Conservation (phyloP, 768 basidiomycete genomes). For the Boletus subcaerulescens region DNA sequence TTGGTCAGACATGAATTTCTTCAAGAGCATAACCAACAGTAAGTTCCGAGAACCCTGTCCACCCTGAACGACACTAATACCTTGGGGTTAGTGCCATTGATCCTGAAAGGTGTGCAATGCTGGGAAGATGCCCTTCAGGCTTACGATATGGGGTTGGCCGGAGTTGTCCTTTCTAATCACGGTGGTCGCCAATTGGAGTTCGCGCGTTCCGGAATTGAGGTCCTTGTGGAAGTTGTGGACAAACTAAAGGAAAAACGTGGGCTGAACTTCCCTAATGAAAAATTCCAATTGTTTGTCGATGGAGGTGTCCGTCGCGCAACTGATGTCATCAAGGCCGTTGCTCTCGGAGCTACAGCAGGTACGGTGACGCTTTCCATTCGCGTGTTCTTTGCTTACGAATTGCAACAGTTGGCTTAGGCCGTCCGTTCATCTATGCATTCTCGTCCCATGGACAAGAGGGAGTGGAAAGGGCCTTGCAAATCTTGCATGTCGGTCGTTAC, state of each 20-base stretch:
- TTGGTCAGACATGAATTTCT: conserved; percentile 69
- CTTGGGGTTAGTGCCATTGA: conserved; percentile 68
- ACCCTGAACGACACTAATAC: conserved; percentile 1
- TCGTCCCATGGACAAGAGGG: conserved; percentile 88
- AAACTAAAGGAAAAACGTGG: conserved; percentile 67
- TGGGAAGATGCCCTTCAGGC: conserved; percentile 90
- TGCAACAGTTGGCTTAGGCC: conserved; percentile 67
- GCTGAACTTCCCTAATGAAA: conserved; percentile 69
- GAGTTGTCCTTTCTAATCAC: conserved; percentile 85
- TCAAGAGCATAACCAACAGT: conserved; percentile 75
- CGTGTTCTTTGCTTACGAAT: conserved; percentile 7
- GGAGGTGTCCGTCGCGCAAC: conserved; percentile 93
- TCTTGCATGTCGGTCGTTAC: conserved; percentile 56
- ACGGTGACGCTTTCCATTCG: neutral
- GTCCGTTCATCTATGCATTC: conserved; percentile 87
- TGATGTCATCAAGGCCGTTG: conserved; percentile 85
- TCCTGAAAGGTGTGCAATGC: conserved; percentile 87
- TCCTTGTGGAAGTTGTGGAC: conserved; percentile 81
- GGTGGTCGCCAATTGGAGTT: conserved; percentile 79
- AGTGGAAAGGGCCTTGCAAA: conserved; percentile 77
- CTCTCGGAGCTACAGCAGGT: conserved; percentile 88
- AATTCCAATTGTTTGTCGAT: conserved; percentile 86
- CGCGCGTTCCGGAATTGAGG: conserved; percentile 83
- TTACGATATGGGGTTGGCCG: conserved; percentile 69
- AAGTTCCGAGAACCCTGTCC: conserved; percentile 9